A percentile compares a stretch with the other conserved stretches of the same genome.
These are phyloP conservation scores for Apiotrichum brassicae DNA, from an alignment of 1,284 basidiomycete genomes.

Conservation along the genomic window DNA sequence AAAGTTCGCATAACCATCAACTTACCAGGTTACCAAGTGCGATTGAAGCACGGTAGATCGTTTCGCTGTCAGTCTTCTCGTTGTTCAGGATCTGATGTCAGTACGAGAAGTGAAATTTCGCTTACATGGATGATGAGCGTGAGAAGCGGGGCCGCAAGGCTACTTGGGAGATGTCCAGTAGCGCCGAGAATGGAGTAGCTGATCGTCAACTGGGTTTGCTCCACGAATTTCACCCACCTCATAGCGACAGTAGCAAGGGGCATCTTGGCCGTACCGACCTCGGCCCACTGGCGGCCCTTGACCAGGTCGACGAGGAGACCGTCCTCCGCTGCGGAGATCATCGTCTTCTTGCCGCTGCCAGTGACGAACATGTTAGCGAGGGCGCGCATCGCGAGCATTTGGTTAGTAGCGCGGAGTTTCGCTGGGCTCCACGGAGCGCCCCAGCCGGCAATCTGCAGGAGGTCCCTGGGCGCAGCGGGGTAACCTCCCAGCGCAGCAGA, in stretches of 20 bases:
- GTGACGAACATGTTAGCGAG: conserved; percentile 67
- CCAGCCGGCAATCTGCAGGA: conserved; percentile 70
- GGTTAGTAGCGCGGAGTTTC: conserved; percentile 76
- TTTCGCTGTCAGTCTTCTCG: conserved; percentile 72
- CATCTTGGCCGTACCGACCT: conserved; percentile 29
- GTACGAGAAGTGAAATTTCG: neutral
- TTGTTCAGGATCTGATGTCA: conserved; percentile 55
- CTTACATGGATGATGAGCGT: conserved; percentile 21
- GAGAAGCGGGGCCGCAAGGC: conserved; percentile 25
- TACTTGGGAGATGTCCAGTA: conserved; percentile 27
- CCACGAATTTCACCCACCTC: conserved; percentile 31
- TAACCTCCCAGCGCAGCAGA: conserved; percentile 53
- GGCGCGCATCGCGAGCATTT: conserved; percentile 72
- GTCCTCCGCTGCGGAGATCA: conserved; percentile 53
- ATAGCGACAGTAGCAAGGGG: conserved; percentile 40
- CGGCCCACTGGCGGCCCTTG: conserved; percentile 20
- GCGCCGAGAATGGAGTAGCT: conserved; percentile 50
- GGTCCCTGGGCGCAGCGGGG: conserved; percentile 50
- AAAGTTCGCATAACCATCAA: conserved; percentile 6
- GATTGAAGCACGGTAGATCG: conserved; percentile 74
- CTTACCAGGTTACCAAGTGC: conserved; percentile 81
- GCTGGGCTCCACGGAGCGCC: conserved; percentile 51
- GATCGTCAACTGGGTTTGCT: neutral
- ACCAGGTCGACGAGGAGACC: conserved; percentile 54
- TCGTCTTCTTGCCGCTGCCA: conserved; percentile 48